Evolutionary conservation across 2,329 filamentous ascomycete species (phyloP), one percentile per base, ranked within the genome.

Genomic region (Neoscytalidium dimidiatum): DNA sequence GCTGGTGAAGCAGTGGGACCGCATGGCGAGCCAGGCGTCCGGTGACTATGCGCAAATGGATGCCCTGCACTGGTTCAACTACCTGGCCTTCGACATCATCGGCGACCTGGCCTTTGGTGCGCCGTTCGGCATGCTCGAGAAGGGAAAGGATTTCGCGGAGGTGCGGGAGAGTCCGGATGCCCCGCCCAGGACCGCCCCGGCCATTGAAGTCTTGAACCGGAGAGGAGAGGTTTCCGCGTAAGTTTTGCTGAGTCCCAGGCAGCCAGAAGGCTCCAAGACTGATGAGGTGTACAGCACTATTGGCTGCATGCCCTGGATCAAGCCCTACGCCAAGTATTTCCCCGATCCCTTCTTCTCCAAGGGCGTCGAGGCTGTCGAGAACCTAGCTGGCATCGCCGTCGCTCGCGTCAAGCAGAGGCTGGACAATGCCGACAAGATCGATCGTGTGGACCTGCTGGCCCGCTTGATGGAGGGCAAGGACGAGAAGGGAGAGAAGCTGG

Each of bases 201-300:
- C 93, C 9, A 92, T 97, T 67, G 89, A 97, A 78, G 94, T 96
- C 3, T 82, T 97, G 63, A 97, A 97, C 79, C 86, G 93, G 14
- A 85, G 93, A 56, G 94, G 93, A 64, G 93, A 97, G 73, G 92
- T 97, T 31, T 94, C 90, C 13, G 91, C 88, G 77, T 79, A 71
- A 43, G 75, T n/a, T n/a, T n/a, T 71, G 48, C 26, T 9, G 3
- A 19, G n/a, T 26, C 43, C 49, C 31, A 13, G 7, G 4, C 17
- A 4, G 38, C 23, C 29, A 8, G 6, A 13, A n/a, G 19, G 14
- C 11, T 13, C 13, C 11, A 14, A 8, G 35, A 43, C 33, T 57
- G 31, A 58, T 28, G 6, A 17, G 11, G 6, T 2, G 14, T 49
- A 41, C 14, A 82, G 82, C 3, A 88, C 92, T 0, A 82, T 97